A percentile compares a stretch with the other conserved stretches of the same genome.
These are phyloP conservation scores for Leptosphaerulina australis DNA, from an alignment of 2,329 filamentous ascomycete genomes.

Conservation along the genomic window DNA sequence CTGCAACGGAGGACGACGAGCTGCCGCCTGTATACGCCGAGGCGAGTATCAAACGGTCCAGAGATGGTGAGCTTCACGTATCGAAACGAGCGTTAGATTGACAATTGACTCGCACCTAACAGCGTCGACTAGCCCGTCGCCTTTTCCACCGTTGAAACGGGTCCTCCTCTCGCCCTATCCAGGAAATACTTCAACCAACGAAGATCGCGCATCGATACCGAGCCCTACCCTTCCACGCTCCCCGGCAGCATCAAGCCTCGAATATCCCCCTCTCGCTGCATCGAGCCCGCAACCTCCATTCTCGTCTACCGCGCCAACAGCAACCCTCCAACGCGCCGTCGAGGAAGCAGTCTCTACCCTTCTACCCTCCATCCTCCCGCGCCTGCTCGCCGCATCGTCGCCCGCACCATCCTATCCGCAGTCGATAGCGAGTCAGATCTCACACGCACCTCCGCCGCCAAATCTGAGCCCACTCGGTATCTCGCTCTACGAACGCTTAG, in stretches of 20 bases:
- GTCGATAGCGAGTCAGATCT: background rate
- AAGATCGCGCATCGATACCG: too few species aligned
- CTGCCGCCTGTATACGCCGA: too few species aligned
- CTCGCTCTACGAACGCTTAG: constrained; percentile 7
- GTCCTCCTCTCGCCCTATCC: too few species aligned
- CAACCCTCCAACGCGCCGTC: constrained; percentile 9
- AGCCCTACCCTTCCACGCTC: background rate
- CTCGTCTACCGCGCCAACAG: background rate
- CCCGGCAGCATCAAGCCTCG: background rate
- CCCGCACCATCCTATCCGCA: background rate
- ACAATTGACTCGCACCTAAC: too few species aligned
- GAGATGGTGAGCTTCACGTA: too few species aligned
- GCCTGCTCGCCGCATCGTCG: constrained; percentile 10
- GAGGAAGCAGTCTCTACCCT: constrained; percentile 7
- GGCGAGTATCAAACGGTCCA: too few species aligned
- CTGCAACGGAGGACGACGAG: too few species aligned
- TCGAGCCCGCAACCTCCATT: background rate
- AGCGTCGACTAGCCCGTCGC: too few species aligned
- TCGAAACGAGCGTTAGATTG: too few species aligned
- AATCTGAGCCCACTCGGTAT: constrained; percentile 8
- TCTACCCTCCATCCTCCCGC: constrained; percentile 12
- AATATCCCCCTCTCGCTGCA: background rate
- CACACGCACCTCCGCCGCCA: background rate
- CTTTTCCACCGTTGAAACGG: too few species aligned
- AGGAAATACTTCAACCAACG: too few species aligned